Evolutionary conservation across 495 filamentous ascomycete species (phyloP), one percentile per base, ranked within the genome.

Genomic region (Tuber calosporum): DNA sequence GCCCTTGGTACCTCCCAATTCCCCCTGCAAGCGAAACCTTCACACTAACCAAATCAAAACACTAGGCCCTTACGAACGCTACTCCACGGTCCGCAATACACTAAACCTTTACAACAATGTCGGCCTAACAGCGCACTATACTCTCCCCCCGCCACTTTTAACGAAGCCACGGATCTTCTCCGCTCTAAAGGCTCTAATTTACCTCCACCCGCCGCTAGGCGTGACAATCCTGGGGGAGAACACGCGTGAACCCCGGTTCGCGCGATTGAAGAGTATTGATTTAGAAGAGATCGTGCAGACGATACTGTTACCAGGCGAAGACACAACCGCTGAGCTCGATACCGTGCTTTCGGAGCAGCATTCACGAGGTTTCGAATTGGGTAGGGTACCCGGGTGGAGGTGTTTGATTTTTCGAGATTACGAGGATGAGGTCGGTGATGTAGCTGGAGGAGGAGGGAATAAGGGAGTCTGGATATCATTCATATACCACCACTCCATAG

Each of bases 91-190:
- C 26, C 82, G 85, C 19, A 84, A 87, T 67, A 77, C 82, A 20
- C 69, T 86, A 1, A 73, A 79, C n/a, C 84, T 85, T 68, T 87
- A 87, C 73, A 72, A 81, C 69, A 87, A 86, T 69, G 83, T 85
- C 38, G 82, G 73, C 1, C 69, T 84, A 8, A 75, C 84, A 39
- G 84, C 83, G 15, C 81, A 75, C 17, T 87, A 87, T 73, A 75
- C 68, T 4, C 74, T 84, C 1, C 82, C 84, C 7, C 67, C 77
- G 0, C 40, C 79, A 1, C 83, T 73, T 68, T 75, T 83, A 11
- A 76, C 84, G 6, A 67, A 83, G 71, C 73, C 82, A 20, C 81
- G 82, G 36, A 73, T 86, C 9, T 85, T 83, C 74, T 77, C 74
- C 48, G 84, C 84, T 5, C 82, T 84, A 11, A 81, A 80, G 42